A percentile compares a stretch with the other conserved stretches of the same genome.
These are phyloP conservation scores for Phanerochaete carnosa DNA, from an alignment of 768 basidiomycete genomes.

Conservation along the genomic window DNA sequence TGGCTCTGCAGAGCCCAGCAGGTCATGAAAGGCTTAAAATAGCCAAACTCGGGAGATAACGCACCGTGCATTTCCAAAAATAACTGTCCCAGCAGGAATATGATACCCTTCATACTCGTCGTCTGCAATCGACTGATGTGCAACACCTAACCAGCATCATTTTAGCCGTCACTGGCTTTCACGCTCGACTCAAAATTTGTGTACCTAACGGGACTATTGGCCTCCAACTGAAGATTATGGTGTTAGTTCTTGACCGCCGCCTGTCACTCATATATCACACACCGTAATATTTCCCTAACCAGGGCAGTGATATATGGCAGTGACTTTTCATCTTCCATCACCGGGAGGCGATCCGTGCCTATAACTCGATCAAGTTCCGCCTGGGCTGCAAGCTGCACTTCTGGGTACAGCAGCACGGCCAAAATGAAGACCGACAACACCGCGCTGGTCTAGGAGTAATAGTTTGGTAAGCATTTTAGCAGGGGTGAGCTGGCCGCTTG, in stretches of 20 bases:
- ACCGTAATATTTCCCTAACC: slow-evolving; percentile 11
- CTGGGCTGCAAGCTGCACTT: slow-evolving; percentile 1
- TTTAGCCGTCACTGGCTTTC: too few species aligned
- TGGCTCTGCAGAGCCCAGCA: background rate
- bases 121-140: background rate
- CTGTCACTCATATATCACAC: background rate
- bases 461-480: background rate
- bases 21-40: background rate
- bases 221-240: background rate
- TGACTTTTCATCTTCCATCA: slow-evolving; percentile 14
- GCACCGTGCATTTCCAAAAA: background rate
- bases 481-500: background rate
- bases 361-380: slow-evolving; percentile 22
- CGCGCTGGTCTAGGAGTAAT: background rate
- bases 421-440: slow-evolving; percentile 16
- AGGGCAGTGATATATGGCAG: slow-evolving; percentile 18
- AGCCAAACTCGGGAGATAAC: background rate
- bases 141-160: slow-evolving; percentile 12
- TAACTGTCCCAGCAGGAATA: background rate
- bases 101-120: slow-evolving; percentile 1
- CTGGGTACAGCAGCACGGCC: slow-evolving; percentile 21
- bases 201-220: background rate
- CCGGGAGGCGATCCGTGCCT: slow-evolving; percentile 23
- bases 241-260: background rate
- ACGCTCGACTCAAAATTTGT: too few species aligned